These are phyloP conservation scores for Aegilops sharonensis DNA, from an alignment of 176 grass and related monocot species.

Conservation along the genomic window DNA sequence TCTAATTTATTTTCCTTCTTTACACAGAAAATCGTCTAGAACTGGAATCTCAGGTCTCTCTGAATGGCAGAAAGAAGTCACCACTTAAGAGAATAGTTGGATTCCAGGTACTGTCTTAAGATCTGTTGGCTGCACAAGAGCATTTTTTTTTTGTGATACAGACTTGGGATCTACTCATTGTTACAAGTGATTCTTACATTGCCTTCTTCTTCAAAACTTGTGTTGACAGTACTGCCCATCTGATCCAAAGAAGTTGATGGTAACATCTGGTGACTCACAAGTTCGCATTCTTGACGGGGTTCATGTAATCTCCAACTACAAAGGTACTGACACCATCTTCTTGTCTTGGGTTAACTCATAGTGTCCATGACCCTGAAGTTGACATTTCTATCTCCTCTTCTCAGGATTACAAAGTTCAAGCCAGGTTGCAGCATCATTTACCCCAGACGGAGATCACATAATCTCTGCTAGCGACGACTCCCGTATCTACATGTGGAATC, in stretches of 20 bases:
- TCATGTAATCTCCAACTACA: constrained; percentile 75
- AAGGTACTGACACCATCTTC: constrained; percentile 47
- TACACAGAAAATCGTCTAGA: constrained; percentile 66
- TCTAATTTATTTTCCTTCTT: constrained; percentile 6
- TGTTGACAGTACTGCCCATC: constrained; percentile 77
- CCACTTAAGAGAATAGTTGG: constrained; percentile 84
- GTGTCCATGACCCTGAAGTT: constrained; percentile 12
- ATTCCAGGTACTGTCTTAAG: constrained; percentile 64
- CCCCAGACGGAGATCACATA: constrained; percentile 80
- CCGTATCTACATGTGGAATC: constrained; percentile 72
- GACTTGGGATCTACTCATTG: constrained; percentile 8
- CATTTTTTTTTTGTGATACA: neutral
- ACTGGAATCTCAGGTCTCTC: constrained; percentile 63
- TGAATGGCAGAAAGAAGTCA: constrained; percentile 84
- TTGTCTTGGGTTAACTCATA: neutral
- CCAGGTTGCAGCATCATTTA: constrained; percentile 78
- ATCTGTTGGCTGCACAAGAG: neutral
- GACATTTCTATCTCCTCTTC: constrained; percentile 1
- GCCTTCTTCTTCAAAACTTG: neutral
- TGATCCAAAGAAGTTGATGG: constrained; percentile 80
- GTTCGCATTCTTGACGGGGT: constrained; percentile 72
- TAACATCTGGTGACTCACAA: constrained; percentile 83
- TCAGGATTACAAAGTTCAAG: constrained; percentile 62
- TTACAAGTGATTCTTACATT: constrained; percentile 24
- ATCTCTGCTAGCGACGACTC: constrained; percentile 73